Evolutionary conservation across 2,329 filamentous ascomycete species (phyloP).

Genomic region (Sclerotinia trifoliorum): DNA sequence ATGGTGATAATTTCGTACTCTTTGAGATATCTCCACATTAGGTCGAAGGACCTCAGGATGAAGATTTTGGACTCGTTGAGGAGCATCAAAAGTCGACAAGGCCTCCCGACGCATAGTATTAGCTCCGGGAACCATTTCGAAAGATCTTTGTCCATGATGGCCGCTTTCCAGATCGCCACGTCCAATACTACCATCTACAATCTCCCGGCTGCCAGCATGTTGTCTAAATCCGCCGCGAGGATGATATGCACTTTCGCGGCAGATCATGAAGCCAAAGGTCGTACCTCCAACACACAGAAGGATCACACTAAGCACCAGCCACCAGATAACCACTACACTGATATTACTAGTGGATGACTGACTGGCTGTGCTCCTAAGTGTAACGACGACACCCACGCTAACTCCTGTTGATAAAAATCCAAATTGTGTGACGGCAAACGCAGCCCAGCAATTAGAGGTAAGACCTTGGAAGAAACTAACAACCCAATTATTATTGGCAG

Average conservation of each 20-base stretch:
- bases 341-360: background rate
- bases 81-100: background rate
- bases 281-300: background rate
- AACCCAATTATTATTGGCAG: background rate
- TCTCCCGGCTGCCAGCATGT: background rate
- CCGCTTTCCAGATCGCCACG: background rate
- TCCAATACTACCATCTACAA: background rate
- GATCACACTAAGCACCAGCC: background rate
- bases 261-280: background rate
- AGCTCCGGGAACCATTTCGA: background rate
- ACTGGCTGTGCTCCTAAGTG: background rate
- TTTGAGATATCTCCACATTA: background rate
- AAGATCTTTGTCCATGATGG: background rate
- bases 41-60: background rate
- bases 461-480: background rate
- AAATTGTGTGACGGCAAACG: background rate
- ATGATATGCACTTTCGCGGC: background rate
- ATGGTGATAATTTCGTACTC: background rate
- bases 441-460: background rate
- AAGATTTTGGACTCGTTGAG: background rate
- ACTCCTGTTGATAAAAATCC: background rate
- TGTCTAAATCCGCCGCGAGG: background rate
- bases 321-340: conserved; percentile 1
- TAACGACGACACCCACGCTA: background rate
- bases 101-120: background rate